A percentile compares a stretch with the other conserved stretches of the same genome.
phyloP scores from a whole-genome alignment of 139 green algal species.

The Chlamydomonas asymmetrica region DNA sequence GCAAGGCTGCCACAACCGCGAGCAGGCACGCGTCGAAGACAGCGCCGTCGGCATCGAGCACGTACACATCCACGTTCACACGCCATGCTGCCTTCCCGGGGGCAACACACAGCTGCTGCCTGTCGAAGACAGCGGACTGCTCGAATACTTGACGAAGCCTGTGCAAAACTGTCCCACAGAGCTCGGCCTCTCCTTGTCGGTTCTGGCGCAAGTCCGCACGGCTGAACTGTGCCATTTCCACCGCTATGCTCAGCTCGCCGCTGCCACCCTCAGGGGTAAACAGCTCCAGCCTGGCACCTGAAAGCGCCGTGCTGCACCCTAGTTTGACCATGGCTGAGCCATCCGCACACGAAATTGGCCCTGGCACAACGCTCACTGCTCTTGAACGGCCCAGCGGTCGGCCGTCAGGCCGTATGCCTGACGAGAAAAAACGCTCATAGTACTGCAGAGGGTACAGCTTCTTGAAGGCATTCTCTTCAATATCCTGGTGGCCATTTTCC shows the following conservation, averaged over 20 bases:
- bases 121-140: constrained; percentile 19
- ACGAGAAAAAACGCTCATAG: constrained; percentile 58
- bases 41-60: constrained; percentile 71
- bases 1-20: constrained; percentile 61
- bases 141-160: no score
- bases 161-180: no score
- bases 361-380: constrained; percentile 54
- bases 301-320: constrained; percentile 66
- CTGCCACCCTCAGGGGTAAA: constrained; percentile 38
- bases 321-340: constrained; percentile 72
- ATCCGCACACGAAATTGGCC: constrained; percentile 61
- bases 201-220: constrained; percentile 39
- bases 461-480: constrained; percentile 69
- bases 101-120: constrained; percentile 66
- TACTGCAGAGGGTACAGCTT: constrained; percentile 76
- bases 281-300: constrained; percentile 66
- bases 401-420: constrained; percentile 70
- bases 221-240: constrained; percentile 72
- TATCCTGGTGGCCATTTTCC: neutral
- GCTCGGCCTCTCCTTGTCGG: constrained; percentile 45
- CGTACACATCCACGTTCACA: constrained; percentile 68
- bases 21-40: constrained; percentile 71
- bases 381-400: constrained; percentile 58
- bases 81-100: constrained; percentile 60
- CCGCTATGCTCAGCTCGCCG: constrained; percentile 51